Percentiles rank a stretch among this genome's conserved stretches.
These are phyloP conservation scores for Desmodesmus armatus DNA, from an alignment of 139 green algal genomes.

Conservation along the genomic window DNA sequence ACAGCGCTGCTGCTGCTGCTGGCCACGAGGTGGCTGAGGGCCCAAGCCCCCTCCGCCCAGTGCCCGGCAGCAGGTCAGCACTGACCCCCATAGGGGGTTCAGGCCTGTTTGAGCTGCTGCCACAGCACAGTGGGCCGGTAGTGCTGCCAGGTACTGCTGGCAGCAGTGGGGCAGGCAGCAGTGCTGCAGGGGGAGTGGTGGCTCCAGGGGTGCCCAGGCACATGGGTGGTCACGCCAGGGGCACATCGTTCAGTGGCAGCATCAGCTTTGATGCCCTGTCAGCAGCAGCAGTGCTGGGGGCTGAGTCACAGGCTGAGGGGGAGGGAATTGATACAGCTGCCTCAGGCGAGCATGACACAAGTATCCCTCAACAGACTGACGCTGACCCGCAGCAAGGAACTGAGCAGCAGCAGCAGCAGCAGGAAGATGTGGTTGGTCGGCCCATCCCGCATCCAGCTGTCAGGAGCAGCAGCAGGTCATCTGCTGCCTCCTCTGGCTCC, in stretches of 20 bases:
- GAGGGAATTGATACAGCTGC: too few relatives aligned
- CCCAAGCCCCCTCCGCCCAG: too few relatives aligned
- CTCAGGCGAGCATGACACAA: too few relatives aligned
- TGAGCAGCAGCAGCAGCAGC: background rate
- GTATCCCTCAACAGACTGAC: too few relatives aligned
- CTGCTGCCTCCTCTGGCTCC: too few relatives aligned
- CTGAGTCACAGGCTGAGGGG: too few relatives aligned
- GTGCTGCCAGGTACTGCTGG: background rate
- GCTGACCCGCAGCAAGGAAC: too few relatives aligned
- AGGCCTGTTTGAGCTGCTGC: slow-evolving; percentile 14
- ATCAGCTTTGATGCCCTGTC: slow-evolving; percentile 27
- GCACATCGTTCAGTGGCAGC: background rate
- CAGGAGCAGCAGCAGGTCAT: background rate
- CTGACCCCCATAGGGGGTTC: background rate
- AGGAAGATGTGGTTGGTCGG: background rate
- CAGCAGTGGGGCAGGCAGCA: background rate
- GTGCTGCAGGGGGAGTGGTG: background rate
- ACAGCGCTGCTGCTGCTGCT: background rate
- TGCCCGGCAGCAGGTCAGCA: background rate
- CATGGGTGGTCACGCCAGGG: background rate
- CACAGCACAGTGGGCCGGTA: background rate
- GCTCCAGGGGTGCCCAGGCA: background rate
- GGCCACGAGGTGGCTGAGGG: background rate
- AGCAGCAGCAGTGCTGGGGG: slow-evolving; percentile 17
- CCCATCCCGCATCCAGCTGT: background rate